Conservation (phyloP, 129 eudicot species). For the Pittosporum tobira region DNA sequence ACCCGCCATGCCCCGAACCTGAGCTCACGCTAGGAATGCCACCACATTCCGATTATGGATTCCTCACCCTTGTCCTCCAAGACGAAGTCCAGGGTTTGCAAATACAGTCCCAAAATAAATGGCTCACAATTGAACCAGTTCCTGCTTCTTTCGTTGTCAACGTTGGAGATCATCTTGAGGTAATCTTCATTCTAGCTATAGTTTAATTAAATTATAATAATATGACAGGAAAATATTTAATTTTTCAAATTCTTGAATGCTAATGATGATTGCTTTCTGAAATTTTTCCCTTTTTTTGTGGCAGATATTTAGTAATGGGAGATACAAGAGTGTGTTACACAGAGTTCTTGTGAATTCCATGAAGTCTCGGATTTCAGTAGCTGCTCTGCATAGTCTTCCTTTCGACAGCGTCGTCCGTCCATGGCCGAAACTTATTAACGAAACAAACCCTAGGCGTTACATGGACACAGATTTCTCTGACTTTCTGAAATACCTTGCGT, state of each 20-base stretch:
- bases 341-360: constrained; percentile 54
- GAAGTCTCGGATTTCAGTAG: constrained; percentile 47
- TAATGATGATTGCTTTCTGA: not conserved
- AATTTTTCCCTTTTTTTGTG: not conserved
- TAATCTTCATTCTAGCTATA: not conserved
- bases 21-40: constrained; percentile 75
- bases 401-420: constrained; percentile 37
- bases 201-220: too few species aligned
- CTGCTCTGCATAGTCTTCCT: constrained; percentile 67
- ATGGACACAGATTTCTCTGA: constrained; percentile 48
- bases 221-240: too few species aligned
- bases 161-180: constrained; percentile 88
- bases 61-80: constrained; percentile 69
- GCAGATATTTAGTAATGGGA: constrained; percentile 81
- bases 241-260: not conserved
- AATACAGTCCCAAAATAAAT: constrained; percentile 31
- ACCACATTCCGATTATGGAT: constrained; percentile 82
- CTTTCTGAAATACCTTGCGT: constrained; percentile 35
- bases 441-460: constrained; percentile 47
- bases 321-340: constrained; percentile 66
- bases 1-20: constrained; percentile 78
- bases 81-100: constrained; percentile 69
- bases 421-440: constrained; percentile 29
- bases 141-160: constrained; percentile 67
- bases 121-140: constrained; percentile 63